A percentile compares a stretch with the other conserved stretches of the same genome.
These are phyloP conservation scores for Ceratocystis huliohia DNA, from an alignment of 2,329 filamentous ascomycete species.

Conservation along the genomic window DNA sequence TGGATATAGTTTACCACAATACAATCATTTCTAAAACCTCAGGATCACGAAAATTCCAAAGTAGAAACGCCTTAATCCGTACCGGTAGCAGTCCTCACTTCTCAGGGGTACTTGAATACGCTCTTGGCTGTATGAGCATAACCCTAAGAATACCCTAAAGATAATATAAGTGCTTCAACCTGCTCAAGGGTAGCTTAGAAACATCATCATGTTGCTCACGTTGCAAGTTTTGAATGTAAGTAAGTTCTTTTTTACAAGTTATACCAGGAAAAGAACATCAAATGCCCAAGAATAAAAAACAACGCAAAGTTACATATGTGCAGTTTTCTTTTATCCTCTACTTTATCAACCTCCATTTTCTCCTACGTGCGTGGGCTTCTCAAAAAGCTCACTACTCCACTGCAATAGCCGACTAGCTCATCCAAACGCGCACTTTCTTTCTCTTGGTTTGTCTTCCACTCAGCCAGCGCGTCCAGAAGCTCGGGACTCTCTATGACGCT, in stretches of 20 bases:
- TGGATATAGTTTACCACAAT: neutral
- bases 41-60: neutral
- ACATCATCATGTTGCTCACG: neutral
- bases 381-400: constrained; percentile 73
- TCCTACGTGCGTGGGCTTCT: constrained; percentile 45
- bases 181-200: no score
- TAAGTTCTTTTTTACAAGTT: neutral
- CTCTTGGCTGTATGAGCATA: neutral
- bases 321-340: neutral
- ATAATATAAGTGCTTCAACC: neutral
- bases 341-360: neutral
- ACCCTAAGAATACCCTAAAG: neutral
- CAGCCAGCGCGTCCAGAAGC: constrained; percentile 46
- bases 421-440: constrained; percentile 58
- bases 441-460: constrained; percentile 63
- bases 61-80: neutral
- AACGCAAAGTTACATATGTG: neutral
- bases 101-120: neutral
- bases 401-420: constrained; percentile 72
- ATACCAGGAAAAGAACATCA: neutral
- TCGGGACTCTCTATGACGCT: constrained; percentile 38
- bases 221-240: neutral
- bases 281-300: neutral
- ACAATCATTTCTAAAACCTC: neutral
- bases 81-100: neutral